Base-by-base conservation (phyloP, 768 basidiomycete genomes). In the Amanita rubescens region DNA sequence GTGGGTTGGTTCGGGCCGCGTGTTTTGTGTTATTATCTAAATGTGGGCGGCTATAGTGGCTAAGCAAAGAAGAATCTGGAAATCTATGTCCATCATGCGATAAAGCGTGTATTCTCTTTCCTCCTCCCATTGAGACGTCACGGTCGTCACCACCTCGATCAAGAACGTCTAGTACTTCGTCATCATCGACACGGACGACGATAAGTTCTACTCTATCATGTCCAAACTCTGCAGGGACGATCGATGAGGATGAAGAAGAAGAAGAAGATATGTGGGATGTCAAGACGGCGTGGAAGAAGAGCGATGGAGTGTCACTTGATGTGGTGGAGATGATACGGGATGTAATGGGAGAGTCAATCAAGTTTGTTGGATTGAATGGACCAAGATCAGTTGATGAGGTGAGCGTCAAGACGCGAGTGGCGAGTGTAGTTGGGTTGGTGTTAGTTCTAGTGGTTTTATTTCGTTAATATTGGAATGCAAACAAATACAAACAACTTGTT, bases 21-120 rank as follows among this genome's bases (percentile, higher is more conserved):
- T n/a, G n/a, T n/a, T n/a, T n/a, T n/a, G n/a, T n/a, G n/a, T n/a
- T n/a, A n/a, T n/a, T n/a, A n/a, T n/a, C n/a, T n/a, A n/a, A n/a
- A n/a, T n/a, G n/a, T n/a, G n/a, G n/a, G n/a, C n/a, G n/a, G n/a
- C n/a, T n/a, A n/a, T n/a, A 53, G 33, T 43, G 51, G 30, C 20
- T 44, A 22, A 5, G 24, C 8, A 19, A 17, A 8, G n/a, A 44
- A 33, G 32, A 38, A 11, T 44, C 42, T 8, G 15, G 24, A 24
- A 30, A 17, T 11, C 42, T 45, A 2, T 53, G 51, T 53, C 51
- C 32, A 14, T 44, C 19, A 14, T 53, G 51, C 27, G 33, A 53
- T 24, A n/a, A 22, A 14, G 19, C 22, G 8, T 53, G 32, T 20
- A 19, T 53, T 5, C 15, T 51, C 17, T 3, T 27, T 4, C 47